Conservation (phyloP, 2,329 filamentous ascomycete species). For the Stemphylium lycopersici region DNA sequence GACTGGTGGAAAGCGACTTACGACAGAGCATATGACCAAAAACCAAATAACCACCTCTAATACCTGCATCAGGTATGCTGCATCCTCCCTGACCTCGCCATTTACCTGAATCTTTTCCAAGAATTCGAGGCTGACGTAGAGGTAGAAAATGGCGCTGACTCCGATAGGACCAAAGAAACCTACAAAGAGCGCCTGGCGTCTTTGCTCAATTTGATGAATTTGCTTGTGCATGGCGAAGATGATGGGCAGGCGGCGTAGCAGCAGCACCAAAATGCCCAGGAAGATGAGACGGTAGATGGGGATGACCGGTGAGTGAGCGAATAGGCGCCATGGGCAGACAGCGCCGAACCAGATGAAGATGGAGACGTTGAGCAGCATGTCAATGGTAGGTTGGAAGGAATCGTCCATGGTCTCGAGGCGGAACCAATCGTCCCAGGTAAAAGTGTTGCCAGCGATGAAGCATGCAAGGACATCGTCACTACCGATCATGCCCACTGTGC, state of each 20-base stretch:
- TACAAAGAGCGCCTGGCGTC: constrained; percentile 79
- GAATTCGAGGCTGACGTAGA: constrained; percentile 82
- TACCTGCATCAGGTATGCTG: constrained; percentile 67
- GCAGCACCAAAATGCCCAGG: constrained; percentile 75
- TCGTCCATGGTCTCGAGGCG: constrained; percentile 87
- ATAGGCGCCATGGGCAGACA: constrained; percentile 78
- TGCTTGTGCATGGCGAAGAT: constrained; percentile 74
- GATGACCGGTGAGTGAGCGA: constrained; percentile 71
- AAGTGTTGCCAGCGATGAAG: constrained; percentile 89
- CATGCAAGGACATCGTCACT: constrained; percentile 90
- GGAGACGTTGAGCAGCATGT: constrained; percentile 89
- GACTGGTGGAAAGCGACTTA: constrained; percentile 53
- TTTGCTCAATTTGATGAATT: constrained; percentile 79
- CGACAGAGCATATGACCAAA: constrained; percentile 79
- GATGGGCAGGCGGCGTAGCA: constrained; percentile 79
- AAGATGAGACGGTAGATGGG: constrained; percentile 74
- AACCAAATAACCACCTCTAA: constrained; percentile 84
- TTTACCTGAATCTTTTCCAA: constrained; percentile 64
- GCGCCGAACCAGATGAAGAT: constrained; percentile 82
- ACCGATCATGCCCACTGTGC: constrained; percentile 84
- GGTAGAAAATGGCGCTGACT: constrained; percentile 87
- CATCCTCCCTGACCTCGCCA: constrained; percentile 68
- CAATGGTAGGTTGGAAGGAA: constrained; percentile 89
- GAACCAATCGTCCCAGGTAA: constrained; percentile 96
- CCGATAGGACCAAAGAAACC: constrained; percentile 95